phyloP scores from a whole-genome alignment of 306 rosid genomes.

The Lablab purpureus region DNA sequence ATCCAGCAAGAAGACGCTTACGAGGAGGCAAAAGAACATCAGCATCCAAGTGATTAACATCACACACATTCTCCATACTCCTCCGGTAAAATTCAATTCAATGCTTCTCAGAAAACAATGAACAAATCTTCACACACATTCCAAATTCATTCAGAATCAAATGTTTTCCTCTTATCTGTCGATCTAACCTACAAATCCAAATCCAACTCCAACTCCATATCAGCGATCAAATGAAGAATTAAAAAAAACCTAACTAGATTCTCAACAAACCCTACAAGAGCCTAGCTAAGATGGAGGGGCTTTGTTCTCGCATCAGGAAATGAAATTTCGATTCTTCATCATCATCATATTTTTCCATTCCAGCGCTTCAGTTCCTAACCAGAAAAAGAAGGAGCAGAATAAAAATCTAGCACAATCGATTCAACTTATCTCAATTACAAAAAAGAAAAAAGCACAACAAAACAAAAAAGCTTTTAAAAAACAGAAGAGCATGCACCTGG shows the following conservation, averaged over 20 bases:
- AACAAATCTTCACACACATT: constrained; percentile 46
- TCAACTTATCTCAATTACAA: constrained; percentile 18
- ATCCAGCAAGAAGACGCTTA: constrained; percentile 90
- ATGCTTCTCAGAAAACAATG: constrained; percentile 41
- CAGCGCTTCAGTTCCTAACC: constrained; percentile 32
- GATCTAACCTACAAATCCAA: constrained; percentile 39
- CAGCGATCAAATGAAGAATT: constrained; percentile 39
- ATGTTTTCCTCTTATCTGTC: neutral
- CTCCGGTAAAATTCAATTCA: constrained; percentile 44
- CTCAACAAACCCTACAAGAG: constrained; percentile 33
- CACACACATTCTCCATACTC: constrained; percentile 83
- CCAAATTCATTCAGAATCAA: constrained; percentile 48
- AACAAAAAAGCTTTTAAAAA: constrained; percentile 30
- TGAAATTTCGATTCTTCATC: constrained; percentile 31
- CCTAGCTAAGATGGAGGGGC: constrained; percentile 35
- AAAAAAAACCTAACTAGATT: neutral
- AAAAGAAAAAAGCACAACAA: constrained; percentile 31
- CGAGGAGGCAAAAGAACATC: constrained; percentile 92
- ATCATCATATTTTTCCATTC: constrained; percentile 35
- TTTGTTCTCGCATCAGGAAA: constrained; percentile 15
- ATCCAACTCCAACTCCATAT: constrained; percentile 41
- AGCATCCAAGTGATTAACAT: constrained; percentile 75
- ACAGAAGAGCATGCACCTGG: constrained; percentile 30
- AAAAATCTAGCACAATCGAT: constrained; percentile 36
- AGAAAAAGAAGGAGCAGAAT: constrained; percentile 21